phyloP scores from a whole-genome alignment of 2,329 filamentous ascomycete species.

The Fusarium sp. region DNA sequence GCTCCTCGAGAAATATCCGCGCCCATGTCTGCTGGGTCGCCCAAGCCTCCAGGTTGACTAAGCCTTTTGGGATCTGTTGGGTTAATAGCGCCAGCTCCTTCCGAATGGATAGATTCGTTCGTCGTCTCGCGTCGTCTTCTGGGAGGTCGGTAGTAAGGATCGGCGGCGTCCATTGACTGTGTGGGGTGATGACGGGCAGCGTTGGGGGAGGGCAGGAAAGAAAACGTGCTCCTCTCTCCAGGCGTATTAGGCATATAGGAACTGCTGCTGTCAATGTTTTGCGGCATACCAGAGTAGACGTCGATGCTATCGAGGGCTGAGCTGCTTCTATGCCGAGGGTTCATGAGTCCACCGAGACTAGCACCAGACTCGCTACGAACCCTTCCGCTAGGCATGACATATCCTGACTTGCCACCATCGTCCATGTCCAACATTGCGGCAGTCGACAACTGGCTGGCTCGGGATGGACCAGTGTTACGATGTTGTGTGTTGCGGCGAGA shows the following conservation, averaged over 20 bases:
- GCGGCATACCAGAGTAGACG: slow-evolving; percentile 56
- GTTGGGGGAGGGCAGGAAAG: slow-evolving; percentile 72
- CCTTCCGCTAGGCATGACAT: slow-evolving; percentile 64
- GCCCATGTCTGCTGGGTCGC: slow-evolving; percentile 57
- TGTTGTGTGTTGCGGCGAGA: slow-evolving; percentile 77
- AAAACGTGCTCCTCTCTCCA: slow-evolving; percentile 76
- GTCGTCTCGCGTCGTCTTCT: slow-evolving; percentile 73
- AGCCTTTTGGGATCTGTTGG: slow-evolving; percentile 52
- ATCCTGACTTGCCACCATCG: slow-evolving; percentile 72
- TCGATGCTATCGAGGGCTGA: slow-evolving; percentile 67
- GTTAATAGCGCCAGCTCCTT: slow-evolving; percentile 48
- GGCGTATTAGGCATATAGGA: slow-evolving; percentile 79
- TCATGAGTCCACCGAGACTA: slow-evolving; percentile 65
- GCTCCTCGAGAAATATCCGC: slow-evolving; percentile 56
- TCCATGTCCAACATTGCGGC: slow-evolving; percentile 81
- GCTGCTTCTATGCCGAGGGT: slow-evolving; percentile 63
- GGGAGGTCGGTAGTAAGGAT: slow-evolving; percentile 91
- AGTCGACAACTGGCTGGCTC: slow-evolving; percentile 85
- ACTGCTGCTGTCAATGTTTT: slow-evolving; percentile 69
- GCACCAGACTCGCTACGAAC: slow-evolving; percentile 71
- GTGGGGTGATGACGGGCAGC: slow-evolving; percentile 60
- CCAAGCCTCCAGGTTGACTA: slow-evolving; percentile 51
- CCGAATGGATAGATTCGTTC: slow-evolving; percentile 51
- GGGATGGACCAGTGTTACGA: slow-evolving; percentile 68
- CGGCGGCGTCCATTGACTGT: slow-evolving; percentile 65